Conservation (phyloP, 2,329 filamentous ascomycete species). For the Dactylellina drechsleri region DNA sequence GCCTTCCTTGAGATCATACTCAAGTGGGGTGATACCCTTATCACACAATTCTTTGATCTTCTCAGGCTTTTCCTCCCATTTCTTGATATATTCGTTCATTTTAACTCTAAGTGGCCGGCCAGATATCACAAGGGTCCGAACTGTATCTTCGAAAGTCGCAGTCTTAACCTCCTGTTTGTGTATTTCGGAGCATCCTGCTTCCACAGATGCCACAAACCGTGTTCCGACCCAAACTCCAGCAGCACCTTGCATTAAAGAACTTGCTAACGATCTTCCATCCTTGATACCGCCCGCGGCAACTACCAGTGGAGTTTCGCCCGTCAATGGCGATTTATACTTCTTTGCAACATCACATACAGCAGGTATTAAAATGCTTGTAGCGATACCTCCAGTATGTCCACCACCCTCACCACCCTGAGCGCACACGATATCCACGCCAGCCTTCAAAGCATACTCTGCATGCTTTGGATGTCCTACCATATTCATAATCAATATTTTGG, state of each 20-base stretch:
- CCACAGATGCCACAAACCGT: slow-evolving; percentile 82
- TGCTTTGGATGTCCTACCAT: slow-evolving; percentile 96
- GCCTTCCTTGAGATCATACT: slow-evolving; percentile 82
- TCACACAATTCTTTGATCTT: slow-evolving; percentile 80
- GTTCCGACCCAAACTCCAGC: slow-evolving; percentile 94
- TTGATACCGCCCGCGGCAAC: slow-evolving; percentile 89
- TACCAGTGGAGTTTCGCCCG: slow-evolving; percentile 77
- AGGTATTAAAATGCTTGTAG: slow-evolving; percentile 86
- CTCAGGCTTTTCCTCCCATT: slow-evolving; percentile 80
- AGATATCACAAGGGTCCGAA: slow-evolving; percentile 82
- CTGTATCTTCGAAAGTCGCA: slow-evolving; percentile 82
- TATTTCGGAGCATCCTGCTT: slow-evolving; percentile 81
- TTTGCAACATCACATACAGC: slow-evolving; percentile 84
- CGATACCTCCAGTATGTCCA: slow-evolving; percentile 75
- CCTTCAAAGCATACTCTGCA: slow-evolving; percentile 84
- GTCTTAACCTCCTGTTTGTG: slow-evolving; percentile 86
- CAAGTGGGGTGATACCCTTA: slow-evolving; percentile 80
- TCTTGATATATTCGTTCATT: slow-evolving; percentile 82
- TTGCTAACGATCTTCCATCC: slow-evolving; percentile 82
- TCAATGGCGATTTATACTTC: slow-evolving; percentile 76
- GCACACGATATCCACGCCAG: slow-evolving; percentile 89
- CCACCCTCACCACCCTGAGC: slow-evolving; percentile 93
- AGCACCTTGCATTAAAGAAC: slow-evolving; percentile 86
- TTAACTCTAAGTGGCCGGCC: slow-evolving; percentile 83
- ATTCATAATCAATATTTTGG: slow-evolving; percentile 90